phyloP scores from a whole-genome alignment of 106 monocot genomes.

The Allium cepa region DNA sequence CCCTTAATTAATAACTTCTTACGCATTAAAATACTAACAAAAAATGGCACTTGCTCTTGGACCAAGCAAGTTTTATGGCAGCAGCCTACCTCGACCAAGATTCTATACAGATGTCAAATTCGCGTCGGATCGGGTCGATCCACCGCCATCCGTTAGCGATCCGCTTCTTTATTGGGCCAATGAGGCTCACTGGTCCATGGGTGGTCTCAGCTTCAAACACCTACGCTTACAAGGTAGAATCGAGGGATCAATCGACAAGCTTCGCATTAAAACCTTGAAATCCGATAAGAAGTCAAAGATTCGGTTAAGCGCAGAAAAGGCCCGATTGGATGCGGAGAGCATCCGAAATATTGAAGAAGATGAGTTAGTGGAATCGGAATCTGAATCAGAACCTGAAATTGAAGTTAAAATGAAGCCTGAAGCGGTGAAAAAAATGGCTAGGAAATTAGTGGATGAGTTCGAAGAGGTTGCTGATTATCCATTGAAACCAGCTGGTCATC shows the following conservation, averaged over 20 bases:
- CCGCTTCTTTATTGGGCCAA: conserved; percentile 68
- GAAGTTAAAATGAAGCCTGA: background rate
- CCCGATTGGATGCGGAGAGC: background rate
- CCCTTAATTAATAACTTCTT: no score
- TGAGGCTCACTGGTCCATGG: conserved; percentile 94
- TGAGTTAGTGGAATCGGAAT: background rate
- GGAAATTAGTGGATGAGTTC: background rate
- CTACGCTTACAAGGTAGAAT: conserved; percentile 73
- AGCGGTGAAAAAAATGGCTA: background rate
- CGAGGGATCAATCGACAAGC: conserved; percentile 66
- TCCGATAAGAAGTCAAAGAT: background rate
- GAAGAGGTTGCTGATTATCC: background rate
- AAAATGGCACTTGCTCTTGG: conserved; percentile 63
- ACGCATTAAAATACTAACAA: background rate
- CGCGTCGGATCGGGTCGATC: conserved; percentile 50
- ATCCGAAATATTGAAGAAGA: background rate
- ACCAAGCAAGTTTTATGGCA: conserved; percentile 78
- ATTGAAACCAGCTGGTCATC: background rate
- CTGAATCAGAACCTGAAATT: background rate
- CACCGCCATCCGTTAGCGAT: conserved; percentile 44
- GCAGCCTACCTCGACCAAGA: conserved; percentile 65
- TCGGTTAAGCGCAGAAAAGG: background rate
- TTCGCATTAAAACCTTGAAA: conserved; percentile 26
- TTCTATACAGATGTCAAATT: conserved; percentile 17
- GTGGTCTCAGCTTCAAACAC: conserved; percentile 65